Conservation (phyloP, 768 basidiomycete genomes). For the Coprinopsis strossmayeri region DNA sequence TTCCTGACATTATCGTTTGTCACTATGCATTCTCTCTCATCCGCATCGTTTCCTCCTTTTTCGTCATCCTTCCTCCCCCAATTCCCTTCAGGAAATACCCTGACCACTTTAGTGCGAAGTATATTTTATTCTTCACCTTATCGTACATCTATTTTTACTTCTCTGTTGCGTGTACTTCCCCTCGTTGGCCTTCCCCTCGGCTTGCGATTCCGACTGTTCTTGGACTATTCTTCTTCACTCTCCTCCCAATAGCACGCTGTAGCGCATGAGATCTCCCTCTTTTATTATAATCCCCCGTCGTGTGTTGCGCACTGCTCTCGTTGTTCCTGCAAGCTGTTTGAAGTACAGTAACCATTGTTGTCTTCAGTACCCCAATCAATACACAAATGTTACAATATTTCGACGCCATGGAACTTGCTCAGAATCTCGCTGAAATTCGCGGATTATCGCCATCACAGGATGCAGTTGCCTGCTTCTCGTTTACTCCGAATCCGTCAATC, state of each 20-base stretch:
- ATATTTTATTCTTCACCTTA: slow-evolving; percentile 86
- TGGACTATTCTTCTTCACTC: slow-evolving; percentile 22
- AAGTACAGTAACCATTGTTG: slow-evolving; percentile 4
- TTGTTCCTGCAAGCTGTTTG: neutral
- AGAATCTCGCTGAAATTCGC: too few species aligned
- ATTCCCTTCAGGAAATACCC: slow-evolving; percentile 25
- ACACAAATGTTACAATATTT: neutral
- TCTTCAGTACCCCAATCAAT: neutral
- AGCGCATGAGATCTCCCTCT: slow-evolving; percentile 3
- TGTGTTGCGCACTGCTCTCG: neutral
- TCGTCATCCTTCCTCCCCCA: slow-evolving; percentile 5
- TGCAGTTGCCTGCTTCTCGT: too few species aligned
- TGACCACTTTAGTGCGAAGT: slow-evolving; percentile 45
- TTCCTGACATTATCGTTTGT: slow-evolving; percentile 11
- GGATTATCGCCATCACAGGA: too few species aligned
- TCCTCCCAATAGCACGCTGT: slow-evolving; percentile 13
- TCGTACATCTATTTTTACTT: slow-evolving; percentile 38
- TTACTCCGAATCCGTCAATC: too few species aligned
- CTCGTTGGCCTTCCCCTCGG: slow-evolving; percentile 25
- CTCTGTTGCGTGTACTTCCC: slow-evolving; percentile 12
- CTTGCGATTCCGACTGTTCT: slow-evolving; percentile 25
- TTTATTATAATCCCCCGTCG: slow-evolving; percentile 4
- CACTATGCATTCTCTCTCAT: slow-evolving; percentile 16
- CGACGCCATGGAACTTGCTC: neutral
- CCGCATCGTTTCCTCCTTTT: too few species aligned